These are phyloP conservation scores for Cercospora sojina DNA, from an alignment of 2,329 filamentous ascomycete genomes.

Conservation along the genomic window DNA sequence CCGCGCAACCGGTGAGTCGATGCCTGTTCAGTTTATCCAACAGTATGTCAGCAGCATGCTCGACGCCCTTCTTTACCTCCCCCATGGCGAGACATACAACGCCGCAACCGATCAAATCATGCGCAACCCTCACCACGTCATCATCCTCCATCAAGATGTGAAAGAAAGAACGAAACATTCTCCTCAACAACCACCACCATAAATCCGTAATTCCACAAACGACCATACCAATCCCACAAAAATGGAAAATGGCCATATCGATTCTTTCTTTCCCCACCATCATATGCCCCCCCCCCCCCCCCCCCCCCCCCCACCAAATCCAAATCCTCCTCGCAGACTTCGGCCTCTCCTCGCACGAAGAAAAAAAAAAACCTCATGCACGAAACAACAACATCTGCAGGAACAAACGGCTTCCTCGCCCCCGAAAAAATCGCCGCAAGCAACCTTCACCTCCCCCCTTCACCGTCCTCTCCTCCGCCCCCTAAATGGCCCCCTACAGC, in stretches of 20 bases:
- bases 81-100: conserved; percentile 18
- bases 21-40: conserved; percentile 24
- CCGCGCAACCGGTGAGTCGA: neutral
- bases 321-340: conserved; percentile 16
- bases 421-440: too few relatives aligned
- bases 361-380: neutral
- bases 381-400: conserved; percentile 1
- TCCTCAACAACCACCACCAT: too few relatives aligned
- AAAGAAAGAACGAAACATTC: conserved; percentile 16
- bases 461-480: neutral
- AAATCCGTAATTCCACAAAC: too few relatives aligned
- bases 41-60: conserved; percentile 27
- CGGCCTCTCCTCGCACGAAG: conserved; percentile 8
- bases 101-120: neutral
- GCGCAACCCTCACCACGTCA: neutral
- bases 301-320: too few relatives aligned
- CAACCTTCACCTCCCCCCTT: too few relatives aligned
- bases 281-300: too few relatives aligned
- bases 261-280: too few relatives aligned
- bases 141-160: conserved; percentile 15
- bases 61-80: conserved; percentile 28
- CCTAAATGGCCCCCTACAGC: conserved; percentile 11
- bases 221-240: neutral
- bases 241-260: too few relatives aligned
- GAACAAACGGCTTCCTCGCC: conserved; percentile 11